Percentiles rank a stretch among this genome's conserved stretches.
Conservation (phyloP, 179 eudicot genomes). For the Silene coronaria region DNA sequence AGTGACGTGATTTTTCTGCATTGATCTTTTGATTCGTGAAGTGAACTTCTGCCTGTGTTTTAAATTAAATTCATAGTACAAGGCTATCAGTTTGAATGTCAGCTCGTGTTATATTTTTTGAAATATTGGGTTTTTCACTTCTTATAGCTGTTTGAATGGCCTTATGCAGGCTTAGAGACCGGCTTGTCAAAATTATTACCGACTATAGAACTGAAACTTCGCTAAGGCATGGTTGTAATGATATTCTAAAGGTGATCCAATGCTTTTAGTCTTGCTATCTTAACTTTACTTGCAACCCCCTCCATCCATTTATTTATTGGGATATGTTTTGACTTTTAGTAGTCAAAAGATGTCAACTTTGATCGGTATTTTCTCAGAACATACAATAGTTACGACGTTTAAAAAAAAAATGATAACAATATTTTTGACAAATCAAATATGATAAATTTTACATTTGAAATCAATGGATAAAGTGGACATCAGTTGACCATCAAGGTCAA, state of each 20-base stretch:
- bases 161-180: conserved; percentile 74
- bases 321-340: too few relatives aligned
- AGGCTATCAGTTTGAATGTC: not conserved
- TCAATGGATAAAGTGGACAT: not conserved
- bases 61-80: not conserved
- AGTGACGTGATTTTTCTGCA: not conserved
- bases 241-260: conserved; percentile 63
- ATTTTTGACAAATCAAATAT: not conserved
- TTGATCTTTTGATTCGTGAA: not conserved
- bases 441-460: not conserved
- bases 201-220: conserved; percentile 97
- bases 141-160: not conserved
- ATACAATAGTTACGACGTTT: too few relatives aligned
- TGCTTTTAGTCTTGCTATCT: conserved; percentile 1
- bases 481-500: not conserved
- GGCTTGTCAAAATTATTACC: conserved; percentile 81
- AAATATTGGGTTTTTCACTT: not conserved
- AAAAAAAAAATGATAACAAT: too few relatives aligned
- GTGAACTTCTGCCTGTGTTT: not conserved
- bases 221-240: conserved; percentile 91
- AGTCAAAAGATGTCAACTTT: too few relatives aligned
- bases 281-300: not conserved
- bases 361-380: too few relatives aligned
- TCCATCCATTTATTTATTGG: not conserved
- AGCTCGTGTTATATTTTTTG: not conserved